These are phyloP conservation scores for Anisodus acutangulus DNA, from an alignment of 257 asterid genomes.

Conservation along the genomic window DNA sequence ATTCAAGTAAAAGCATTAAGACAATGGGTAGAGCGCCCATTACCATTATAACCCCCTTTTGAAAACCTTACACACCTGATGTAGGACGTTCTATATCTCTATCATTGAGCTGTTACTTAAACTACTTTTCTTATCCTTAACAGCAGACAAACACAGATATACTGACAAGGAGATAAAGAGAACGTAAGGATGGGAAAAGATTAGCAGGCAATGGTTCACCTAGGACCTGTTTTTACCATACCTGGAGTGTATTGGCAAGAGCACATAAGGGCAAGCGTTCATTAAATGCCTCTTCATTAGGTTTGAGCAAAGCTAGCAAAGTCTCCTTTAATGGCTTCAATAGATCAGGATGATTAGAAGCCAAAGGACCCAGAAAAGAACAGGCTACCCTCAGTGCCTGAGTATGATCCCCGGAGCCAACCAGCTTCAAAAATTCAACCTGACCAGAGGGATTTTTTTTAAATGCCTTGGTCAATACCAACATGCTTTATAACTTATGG, in stretches of 20 bases:
- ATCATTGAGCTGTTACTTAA: background rate
- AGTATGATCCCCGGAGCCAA: conserved; percentile 73
- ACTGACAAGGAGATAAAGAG: background rate
- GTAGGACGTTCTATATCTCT: background rate
- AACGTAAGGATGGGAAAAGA: background rate
- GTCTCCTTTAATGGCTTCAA: conserved; percentile 93
- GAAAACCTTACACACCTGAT: background rate
- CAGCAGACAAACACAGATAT: background rate
- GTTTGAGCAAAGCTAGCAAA: conserved; percentile 72
- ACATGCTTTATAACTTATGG: background rate
- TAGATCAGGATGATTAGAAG: conserved; percentile 70
- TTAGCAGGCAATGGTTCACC: background rate
- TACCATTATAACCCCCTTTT: background rate
- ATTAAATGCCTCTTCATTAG: conserved; percentile 69
- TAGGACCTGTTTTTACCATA: conserved; percentile 30
- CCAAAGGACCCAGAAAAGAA: conserved; percentile 92
- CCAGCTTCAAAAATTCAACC: conserved; percentile 93
- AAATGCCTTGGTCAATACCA: background rate
- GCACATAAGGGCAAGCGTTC: conserved; percentile 66
- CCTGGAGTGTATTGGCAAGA: conserved; percentile 97
- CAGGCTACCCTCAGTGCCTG: conserved; percentile 82
- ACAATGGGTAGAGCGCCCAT: background rate
- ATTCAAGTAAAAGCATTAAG: background rate
- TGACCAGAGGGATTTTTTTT: conserved; percentile 33
- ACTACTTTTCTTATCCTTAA: background rate